phyloP scores from a whole-genome alignment of 371 early-diverging fungal genomes.

The Smittium culicis region DNA sequence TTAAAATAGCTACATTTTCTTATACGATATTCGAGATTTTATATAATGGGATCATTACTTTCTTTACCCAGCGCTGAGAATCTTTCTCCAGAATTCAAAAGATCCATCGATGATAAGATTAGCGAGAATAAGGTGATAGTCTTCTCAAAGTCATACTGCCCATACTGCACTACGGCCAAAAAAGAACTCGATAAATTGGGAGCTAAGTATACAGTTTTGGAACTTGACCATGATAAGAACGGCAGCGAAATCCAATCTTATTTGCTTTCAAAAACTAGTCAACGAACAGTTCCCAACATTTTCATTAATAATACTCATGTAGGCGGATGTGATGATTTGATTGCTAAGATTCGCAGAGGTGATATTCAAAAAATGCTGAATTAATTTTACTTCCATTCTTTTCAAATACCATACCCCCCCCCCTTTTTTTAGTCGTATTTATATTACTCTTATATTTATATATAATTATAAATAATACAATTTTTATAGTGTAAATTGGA shows the following conservation, averaged over 20 bases:
- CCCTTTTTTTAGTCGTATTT: too few relatives aligned
- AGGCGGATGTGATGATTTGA: constrained; percentile 69
- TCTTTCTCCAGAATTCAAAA: not conserved
- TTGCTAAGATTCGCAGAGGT: constrained; percentile 38
- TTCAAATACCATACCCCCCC: too few relatives aligned
- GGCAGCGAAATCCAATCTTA: constrained; percentile 64
- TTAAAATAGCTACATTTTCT: too few relatives aligned
- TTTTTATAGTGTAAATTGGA: too few relatives aligned
- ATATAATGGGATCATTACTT: too few relatives aligned
- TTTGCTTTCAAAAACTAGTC: constrained; percentile 51
- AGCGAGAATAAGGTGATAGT: constrained; percentile 1
- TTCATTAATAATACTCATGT: constrained; percentile 65
- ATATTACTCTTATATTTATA: too few relatives aligned
- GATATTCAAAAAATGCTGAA: constrained; percentile 31
- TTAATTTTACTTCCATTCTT: too few relatives aligned
- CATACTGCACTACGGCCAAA: constrained; percentile 67
- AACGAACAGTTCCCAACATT: constrained; percentile 83
- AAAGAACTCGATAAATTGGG: constrained; percentile 14
- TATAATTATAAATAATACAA: too few relatives aligned
- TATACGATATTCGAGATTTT: too few relatives aligned
- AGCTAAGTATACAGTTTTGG: constrained; percentile 16
- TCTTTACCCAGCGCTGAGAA: too few relatives aligned
- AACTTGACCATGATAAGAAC: constrained; percentile 33
- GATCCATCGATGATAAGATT: not conserved
- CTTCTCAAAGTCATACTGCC: constrained; percentile 39